Conservation (phyloP, 2,329 filamentous ascomycete species). For the Ascochyta koolunga region DNA sequence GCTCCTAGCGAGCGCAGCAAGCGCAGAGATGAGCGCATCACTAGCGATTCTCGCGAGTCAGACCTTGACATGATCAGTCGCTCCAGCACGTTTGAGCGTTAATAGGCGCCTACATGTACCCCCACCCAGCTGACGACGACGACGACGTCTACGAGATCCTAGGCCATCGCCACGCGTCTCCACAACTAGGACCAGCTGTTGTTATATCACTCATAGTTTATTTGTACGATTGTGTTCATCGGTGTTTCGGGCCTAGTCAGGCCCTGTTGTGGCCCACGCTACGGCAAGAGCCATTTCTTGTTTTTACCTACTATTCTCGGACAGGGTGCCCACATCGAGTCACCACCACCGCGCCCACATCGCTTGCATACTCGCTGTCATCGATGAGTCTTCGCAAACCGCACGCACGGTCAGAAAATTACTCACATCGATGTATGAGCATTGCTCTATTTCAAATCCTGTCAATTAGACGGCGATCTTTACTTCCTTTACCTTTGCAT, state of each 20-base stretch:
- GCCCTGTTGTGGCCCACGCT: constrained; percentile 10
- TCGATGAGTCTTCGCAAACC: constrained; percentile 2
- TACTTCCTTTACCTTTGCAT: constrained; percentile 16
- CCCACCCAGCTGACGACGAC: constrained; percentile 32
- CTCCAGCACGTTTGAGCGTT: constrained; percentile 46
- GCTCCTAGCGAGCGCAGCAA: constrained; percentile 52
- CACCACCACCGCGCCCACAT: constrained; percentile 13
- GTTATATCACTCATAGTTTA: constrained; percentile 28
- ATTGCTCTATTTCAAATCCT: constrained; percentile 14
- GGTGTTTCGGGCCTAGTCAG: constrained; percentile 18
- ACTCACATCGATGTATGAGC: constrained; percentile 14
- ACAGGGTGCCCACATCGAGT: constrained; percentile 14
- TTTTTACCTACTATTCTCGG: constrained; percentile 15
- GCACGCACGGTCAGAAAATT: neutral
- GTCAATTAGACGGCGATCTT: constrained; percentile 16
- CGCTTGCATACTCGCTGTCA: neutral
- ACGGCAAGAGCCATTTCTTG: constrained; percentile 16
- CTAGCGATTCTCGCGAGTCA: constrained; percentile 42
- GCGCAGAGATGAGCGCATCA: constrained; percentile 39
- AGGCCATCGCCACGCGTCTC: constrained; percentile 22
- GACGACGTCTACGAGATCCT: constrained; percentile 17
- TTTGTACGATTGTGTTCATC: constrained; percentile 26
- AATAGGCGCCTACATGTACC: constrained; percentile 22
- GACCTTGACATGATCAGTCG: constrained; percentile 42
- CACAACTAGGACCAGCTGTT: constrained; percentile 15